Evolutionary conservation across 352 stramenopile species (phyloP).

Genomic region (Phytophthora pseudosyringae): DNA sequence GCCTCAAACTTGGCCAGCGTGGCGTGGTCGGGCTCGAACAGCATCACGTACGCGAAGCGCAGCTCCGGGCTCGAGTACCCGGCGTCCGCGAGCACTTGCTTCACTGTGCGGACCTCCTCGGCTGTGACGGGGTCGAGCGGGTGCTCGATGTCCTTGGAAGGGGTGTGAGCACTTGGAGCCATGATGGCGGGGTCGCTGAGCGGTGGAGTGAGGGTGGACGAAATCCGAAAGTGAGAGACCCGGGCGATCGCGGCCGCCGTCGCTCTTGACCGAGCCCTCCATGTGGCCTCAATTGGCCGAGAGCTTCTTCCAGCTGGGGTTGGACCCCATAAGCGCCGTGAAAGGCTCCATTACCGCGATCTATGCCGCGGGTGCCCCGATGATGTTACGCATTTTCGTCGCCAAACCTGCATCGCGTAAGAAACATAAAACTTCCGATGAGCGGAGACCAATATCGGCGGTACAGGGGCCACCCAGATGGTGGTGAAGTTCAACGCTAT

Average conservation of each 20-base stretch:
- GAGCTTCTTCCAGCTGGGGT: conserved; percentile 7
- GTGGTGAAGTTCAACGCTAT: conserved; percentile 21
- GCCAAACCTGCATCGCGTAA: conserved; percentile 25
- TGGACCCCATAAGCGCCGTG: not conserved
- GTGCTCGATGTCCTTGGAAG: conserved; percentile 35
- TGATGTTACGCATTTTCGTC: conserved; percentile 33
- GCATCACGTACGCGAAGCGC: conserved; percentile 61
- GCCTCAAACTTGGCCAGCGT: conserved; percentile 49
- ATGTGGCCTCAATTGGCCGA: not conserved
- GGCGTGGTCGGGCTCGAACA: conserved; percentile 54
- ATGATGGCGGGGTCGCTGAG: conserved; percentile 17
- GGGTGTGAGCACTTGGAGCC: conserved; percentile 32
- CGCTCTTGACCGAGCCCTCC: conserved; percentile 5
- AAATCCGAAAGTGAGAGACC: conserved; percentile 38
- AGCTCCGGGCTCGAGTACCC: conserved; percentile 42
- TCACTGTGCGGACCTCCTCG: conserved; percentile 49
- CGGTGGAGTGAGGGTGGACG: conserved; percentile 8
- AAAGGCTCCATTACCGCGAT: conserved; percentile 6
- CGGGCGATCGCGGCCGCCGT: not conserved
- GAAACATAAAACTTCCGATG: not conserved
- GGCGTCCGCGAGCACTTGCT: conserved; percentile 48
- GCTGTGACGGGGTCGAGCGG: conserved; percentile 56
- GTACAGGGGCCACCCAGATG: conserved; percentile 21
- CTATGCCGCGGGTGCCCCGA: conserved; percentile 12
- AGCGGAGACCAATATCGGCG: conserved; percentile 10